A percentile compares a stretch with the other conserved stretches of the same genome.
Evolutionary conservation across 441 rosid genomes (phyloP).

Genomic region (Erysimum pusillum): DNA sequence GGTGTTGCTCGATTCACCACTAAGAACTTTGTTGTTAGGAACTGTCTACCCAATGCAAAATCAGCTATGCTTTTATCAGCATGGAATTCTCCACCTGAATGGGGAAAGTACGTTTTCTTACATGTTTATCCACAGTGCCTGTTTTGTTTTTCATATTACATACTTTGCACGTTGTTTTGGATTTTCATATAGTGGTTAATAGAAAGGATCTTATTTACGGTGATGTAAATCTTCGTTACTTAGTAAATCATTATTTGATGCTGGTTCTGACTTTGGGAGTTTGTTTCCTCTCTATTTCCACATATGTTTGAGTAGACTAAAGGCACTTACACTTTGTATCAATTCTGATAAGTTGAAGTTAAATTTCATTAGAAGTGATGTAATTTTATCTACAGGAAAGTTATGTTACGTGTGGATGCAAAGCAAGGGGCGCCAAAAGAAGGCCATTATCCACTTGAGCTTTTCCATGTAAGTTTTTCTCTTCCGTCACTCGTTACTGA

Average conservation of each 20-base stretch:
- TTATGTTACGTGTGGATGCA: constrained; percentile 90
- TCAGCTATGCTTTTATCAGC: constrained; percentile 90
- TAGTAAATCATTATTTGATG: constrained; percentile 16
- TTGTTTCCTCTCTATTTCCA: constrained; percentile 12
- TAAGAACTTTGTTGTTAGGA: constrained; percentile 81
- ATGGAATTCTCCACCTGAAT: constrained; percentile 95
- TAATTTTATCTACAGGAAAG: constrained; percentile 62
- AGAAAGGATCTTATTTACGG: not conserved
- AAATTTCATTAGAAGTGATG: constrained; percentile 15
- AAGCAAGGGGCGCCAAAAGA: constrained; percentile 92
- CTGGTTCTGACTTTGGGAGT: constrained; percentile 27
- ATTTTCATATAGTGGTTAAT: constrained; percentile 10
- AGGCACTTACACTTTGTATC: constrained; percentile 19
- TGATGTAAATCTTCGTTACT: not conserved
- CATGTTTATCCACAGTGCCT: not conserved
- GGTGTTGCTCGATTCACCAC: constrained; percentile 91
- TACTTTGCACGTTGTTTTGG: not conserved
- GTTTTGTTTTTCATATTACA: constrained; percentile 6
- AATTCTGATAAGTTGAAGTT: constrained; percentile 21
- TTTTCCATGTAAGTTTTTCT: constrained; percentile 68
- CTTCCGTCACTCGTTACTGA: not conserved
- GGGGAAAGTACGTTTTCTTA: constrained; percentile 84
- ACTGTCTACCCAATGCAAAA: constrained; percentile 81
- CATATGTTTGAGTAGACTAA: constrained; percentile 6
- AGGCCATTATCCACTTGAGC: constrained; percentile 85